Conservation (phyloP, 176 grass and related monocot genomes). For the Eremochloa ophiuroides region DNA sequence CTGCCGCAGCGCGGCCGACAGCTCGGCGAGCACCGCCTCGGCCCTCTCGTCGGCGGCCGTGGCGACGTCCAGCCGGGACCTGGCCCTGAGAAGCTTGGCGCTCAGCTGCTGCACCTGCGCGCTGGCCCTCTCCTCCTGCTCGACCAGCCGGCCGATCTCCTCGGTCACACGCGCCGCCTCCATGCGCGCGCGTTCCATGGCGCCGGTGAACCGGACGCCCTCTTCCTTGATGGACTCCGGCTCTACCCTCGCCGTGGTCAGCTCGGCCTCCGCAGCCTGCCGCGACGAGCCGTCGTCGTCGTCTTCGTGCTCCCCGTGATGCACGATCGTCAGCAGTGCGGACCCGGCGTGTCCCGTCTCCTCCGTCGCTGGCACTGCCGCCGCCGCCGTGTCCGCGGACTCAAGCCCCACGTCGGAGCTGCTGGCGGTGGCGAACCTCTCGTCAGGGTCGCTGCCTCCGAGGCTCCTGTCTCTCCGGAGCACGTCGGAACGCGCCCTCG, state of each 20-base stretch:
- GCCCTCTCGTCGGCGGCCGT: slow-evolving; percentile 42
- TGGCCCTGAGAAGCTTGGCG: slow-evolving; percentile 50
- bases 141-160: slow-evolving; percentile 27
- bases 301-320: neutral
- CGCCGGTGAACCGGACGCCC: slow-evolving; percentile 39
- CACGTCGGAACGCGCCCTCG: slow-evolving; percentile 14
- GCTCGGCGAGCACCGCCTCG: slow-evolving; percentile 38
- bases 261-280: slow-evolving; percentile 36
- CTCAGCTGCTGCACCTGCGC: slow-evolving; percentile 53
- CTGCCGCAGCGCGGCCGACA: slow-evolving; percentile 42
- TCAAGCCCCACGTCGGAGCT: slow-evolving; percentile 46
- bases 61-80: slow-evolving; percentile 39
- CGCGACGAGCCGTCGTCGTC: neutral
- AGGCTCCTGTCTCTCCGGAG: slow-evolving; percentile 15
- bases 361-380: slow-evolving; percentile 41
- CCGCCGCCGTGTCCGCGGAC: slow-evolving; percentile 39
- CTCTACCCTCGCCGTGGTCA: slow-evolving; percentile 46
- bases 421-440: slow-evolving; percentile 41
- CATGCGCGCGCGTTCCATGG: slow-evolving; percentile 40
- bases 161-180: slow-evolving; percentile 49
- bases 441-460: slow-evolving; percentile 27
- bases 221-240: slow-evolving; percentile 51
- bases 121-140: slow-evolving; percentile 56
- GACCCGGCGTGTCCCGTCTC: neutral
- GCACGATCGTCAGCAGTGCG: neutral